Evolutionary conservation across 805 yeast species (phyloP), one percentile per base, ranked within the genome.

Genomic region (Metschnikowia arizonensis): DNA sequence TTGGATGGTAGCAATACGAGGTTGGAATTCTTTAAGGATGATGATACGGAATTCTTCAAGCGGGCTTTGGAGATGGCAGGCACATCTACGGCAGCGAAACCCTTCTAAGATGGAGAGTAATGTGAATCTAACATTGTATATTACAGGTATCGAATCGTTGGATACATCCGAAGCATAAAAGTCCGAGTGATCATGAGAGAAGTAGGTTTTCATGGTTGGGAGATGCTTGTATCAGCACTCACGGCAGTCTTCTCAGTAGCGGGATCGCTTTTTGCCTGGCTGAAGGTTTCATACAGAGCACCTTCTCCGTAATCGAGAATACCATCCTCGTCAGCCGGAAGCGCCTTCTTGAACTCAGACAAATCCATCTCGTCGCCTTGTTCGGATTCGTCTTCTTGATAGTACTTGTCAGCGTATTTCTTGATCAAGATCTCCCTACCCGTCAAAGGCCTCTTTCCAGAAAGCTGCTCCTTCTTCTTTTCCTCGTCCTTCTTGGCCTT

Each of bases 221-320:
- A n/a, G n/a, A n/a, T 26, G 40, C 40, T 29, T 24, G 40, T 8
- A 4, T 34, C 33, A n/a, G 32, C 40, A 37, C 40, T 14, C 40
- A 28, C 40, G 18, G 40, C n/a, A n/a, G 12, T 35, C 15, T 41
- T 25, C 18, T 42, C 44, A 19, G 23, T 42, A 19, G 37, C 29
- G 7, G 36, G 46, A 11, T 45, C 53, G 29, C 19, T 34, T 10
- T 23, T 34, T 8, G 14, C 38, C 29, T 34, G 29, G 34, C 37
- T 45, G 41, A 47, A 48, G 3, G 47, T 48, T 23, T 52, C 53
- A 31, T 48, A 50, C 46, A 40, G 48, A 18, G 49, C 46, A 5
- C 57, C 90, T 63, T 84, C 88, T 60, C 90, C 90, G 54, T 83
- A 83, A 64, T 83, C 90, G 61, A 78, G 83, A 53, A 82, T 75